Percentiles rank a stretch among this genome's conserved stretches.
Conservation (phyloP, 2,329 filamentous ascomycete species). For the Colletotrichum scovillei region DNA sequence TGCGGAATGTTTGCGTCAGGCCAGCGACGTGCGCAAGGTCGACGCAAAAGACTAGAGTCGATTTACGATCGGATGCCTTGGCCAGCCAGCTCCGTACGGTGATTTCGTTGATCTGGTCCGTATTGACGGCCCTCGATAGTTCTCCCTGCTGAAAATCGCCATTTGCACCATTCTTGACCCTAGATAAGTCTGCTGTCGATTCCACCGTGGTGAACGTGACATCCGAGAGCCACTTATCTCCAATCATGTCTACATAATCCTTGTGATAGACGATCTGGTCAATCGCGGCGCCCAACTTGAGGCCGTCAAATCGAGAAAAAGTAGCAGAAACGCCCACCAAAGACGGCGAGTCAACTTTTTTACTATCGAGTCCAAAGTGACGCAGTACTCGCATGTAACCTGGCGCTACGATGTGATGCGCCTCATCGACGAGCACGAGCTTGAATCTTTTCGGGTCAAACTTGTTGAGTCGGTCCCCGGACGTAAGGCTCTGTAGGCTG, state of each 20-base stretch:
- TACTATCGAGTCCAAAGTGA: slow-evolving; percentile 77
- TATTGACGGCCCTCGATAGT: slow-evolving; percentile 88
- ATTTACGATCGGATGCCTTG: slow-evolving; percentile 78
- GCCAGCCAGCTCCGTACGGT: slow-evolving; percentile 88
- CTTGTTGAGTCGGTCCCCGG: slow-evolving; percentile 80
- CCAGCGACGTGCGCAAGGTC: slow-evolving; percentile 84
- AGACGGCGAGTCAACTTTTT: slow-evolving; percentile 60
- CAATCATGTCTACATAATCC: slow-evolving; percentile 75
- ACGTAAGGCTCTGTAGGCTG: slow-evolving; percentile 86
- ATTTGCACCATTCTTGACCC: slow-evolving; percentile 69
- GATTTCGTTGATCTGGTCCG: slow-evolving; percentile 80
- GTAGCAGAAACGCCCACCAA: slow-evolving; percentile 92
- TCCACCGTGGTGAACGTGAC: slow-evolving; percentile 95
- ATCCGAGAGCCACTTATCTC: slow-evolving; percentile 90
- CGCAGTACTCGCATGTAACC: slow-evolving; percentile 80
- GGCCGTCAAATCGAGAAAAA: slow-evolving; percentile 82
- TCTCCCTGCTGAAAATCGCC: slow-evolving; percentile 85
- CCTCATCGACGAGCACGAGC: slow-evolving; percentile 93
- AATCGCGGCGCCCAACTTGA: slow-evolving; percentile 84
- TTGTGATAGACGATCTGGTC: slow-evolving; percentile 98
- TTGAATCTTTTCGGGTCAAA: slow-evolving; percentile 87
- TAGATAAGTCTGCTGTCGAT: slow-evolving; percentile 82
- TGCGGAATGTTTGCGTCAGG: slow-evolving; percentile 80
- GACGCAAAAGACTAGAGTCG: slow-evolving; percentile 94
- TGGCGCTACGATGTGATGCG: slow-evolving; percentile 92